Evolutionary conservation across 805 yeast species (phyloP).

Genomic region (Saccharomycopsis sp.): DNA sequence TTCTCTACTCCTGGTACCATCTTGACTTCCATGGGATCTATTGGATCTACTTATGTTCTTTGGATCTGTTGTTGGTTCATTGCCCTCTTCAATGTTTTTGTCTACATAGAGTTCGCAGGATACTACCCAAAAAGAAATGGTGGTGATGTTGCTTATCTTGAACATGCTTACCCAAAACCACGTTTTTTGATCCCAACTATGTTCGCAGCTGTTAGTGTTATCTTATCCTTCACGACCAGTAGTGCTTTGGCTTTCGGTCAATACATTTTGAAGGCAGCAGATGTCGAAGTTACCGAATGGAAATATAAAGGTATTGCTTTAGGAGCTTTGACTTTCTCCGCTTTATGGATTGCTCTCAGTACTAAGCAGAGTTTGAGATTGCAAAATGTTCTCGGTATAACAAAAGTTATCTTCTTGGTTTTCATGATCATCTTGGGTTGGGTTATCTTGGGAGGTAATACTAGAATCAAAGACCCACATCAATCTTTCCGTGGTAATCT

Average conservation of each 20-base stretch:
- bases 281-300: conserved; percentile 30
- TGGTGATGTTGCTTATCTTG: conserved; percentile 35
- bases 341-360: conserved; percentile 25
- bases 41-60: conserved; percentile 39
- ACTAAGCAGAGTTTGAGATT: conserved; percentile 30
- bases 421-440: conserved; percentile 33
- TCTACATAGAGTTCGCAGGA: conserved; percentile 37
- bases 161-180: conserved; percentile 34
- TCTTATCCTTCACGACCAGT: conserved; percentile 32
- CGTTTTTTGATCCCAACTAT: conserved; percentile 32
- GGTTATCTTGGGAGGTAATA: conserved; percentile 34
- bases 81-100: conserved; percentile 32
- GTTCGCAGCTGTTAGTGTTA: conserved; percentile 34
- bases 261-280: conserved; percentile 32
- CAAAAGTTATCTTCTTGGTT: conserved; percentile 32
- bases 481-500: conserved; percentile 31
- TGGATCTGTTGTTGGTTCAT: conserved; percentile 38
- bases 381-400: conserved; percentile 32
- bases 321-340: conserved; percentile 28
- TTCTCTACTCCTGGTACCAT: conserved; percentile 46
- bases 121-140: conserved; percentile 34
- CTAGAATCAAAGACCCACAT: conserved; percentile 29
- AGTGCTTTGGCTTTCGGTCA: conserved; percentile 35
- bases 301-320: conserved; percentile 33
- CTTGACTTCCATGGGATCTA: conserved; percentile 36